phyloP scores from a whole-genome alignment of 768 basidiomycete genomes.

The Lactarius quietus region DNA sequence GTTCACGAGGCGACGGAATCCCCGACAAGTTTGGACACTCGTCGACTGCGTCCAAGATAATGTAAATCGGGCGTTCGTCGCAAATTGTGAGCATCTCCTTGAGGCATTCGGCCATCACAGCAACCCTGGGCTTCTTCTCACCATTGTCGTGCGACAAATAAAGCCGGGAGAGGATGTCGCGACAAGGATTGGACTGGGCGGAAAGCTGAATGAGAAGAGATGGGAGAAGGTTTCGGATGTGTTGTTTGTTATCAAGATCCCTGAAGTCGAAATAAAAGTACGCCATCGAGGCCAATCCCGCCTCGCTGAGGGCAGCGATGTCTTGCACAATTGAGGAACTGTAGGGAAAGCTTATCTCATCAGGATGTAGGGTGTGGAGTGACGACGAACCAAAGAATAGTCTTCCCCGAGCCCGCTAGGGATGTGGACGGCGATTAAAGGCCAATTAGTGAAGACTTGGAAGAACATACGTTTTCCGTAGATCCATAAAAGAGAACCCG shows the following conservation, averaged over 20 bases:
- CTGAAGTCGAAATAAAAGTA: not conserved
- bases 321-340: not conserved
- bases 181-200: not conserved
- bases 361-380: not conserved
- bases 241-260: not conserved
- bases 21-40: not conserved
- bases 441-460: not conserved
- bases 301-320: not conserved
- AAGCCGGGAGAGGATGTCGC: not conserved
- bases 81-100: not conserved
- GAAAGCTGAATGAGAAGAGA: not conserved
- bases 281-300: not conserved
- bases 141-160: not conserved
- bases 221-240: not conserved
- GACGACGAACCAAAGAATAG: not conserved
- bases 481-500: not conserved
- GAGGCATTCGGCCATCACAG: not conserved
- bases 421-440: not conserved
- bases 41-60: not conserved
- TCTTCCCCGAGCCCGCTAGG: not conserved
- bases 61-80: not conserved
- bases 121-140: not conserved
- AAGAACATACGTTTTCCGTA: not conserved
- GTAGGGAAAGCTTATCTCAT: not conserved
- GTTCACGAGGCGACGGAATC: not conserved